Evolutionary conservation across 2,329 filamentous ascomycete species (phyloP), one percentile per base, ranked within the genome.

Genomic region (Colletotrichum tamarilloi): DNA sequence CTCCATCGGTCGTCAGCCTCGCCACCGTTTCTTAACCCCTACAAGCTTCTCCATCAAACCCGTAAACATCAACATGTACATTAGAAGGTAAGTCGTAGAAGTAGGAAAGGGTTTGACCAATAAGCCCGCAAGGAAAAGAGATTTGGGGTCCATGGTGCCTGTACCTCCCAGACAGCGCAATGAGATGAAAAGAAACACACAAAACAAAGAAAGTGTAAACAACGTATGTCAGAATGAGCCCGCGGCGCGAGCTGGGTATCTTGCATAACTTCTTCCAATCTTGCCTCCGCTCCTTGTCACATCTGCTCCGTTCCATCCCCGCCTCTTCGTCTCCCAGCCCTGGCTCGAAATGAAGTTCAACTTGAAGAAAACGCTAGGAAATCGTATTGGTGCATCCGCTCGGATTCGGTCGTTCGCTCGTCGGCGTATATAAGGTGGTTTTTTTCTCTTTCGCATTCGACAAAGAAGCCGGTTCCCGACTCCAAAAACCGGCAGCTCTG

Each of bases 211-310:
- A 73, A 73, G 72, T 69, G 66, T 74, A 75, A 72, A 67, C 74
- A 75, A 80, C 74, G 78, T 79, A 77, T 77, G 78, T 79, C 77
- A 79, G 79, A 80, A 80, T 80, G 80, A 81, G 80, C 79, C 80
- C 80, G 79, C 76, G 74, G 76, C 78, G 78, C 77, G 79, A 82
- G 80, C 81, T 82, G 82, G 82, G 82, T 84, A 84, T 84, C 81
- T 83, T 81, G 80, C 77, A 77, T 77, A 76, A 73, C 75, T 77
- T 77, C 76, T 73, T 75, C 75, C 53, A 73, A 62, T 70, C 67
- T 62, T 67, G 67, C 72, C 63, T 62, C 72, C 58, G 56, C 68
- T 63, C 53, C 62, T 68, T 38, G 22, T 62, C 53, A 53, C 64
- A 22, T 56, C 11, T 6, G 28, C 68, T 69, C 12, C 38, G 8